A percentile compares a stretch with the other conserved stretches of the same genome.
Conservation (phyloP, 2,329 filamentous ascomycete species). For the Didymella arachidicola region DNA sequence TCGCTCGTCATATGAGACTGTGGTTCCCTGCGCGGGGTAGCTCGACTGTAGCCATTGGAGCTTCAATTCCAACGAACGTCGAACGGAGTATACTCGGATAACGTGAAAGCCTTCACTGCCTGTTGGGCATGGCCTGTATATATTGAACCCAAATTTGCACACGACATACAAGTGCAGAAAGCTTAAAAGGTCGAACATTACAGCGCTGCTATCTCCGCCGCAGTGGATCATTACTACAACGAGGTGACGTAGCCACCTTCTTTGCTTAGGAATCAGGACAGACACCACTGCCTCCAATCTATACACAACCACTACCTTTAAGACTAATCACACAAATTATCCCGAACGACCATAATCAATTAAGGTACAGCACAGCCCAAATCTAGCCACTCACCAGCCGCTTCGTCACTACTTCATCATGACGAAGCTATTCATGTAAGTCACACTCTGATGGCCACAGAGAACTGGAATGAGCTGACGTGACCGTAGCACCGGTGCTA, state of each 20-base stretch:
- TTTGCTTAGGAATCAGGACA: constrained; percentile 11
- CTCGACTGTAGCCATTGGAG: not conserved
- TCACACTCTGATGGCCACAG: not conserved
- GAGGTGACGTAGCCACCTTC: constrained; percentile 17
- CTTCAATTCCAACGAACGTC: not conserved
- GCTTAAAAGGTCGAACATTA: not conserved
- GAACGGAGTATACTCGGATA: not conserved
- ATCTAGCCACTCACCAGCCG: not conserved
- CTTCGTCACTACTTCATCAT: constrained; percentile 18
- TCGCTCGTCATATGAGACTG: not conserved
- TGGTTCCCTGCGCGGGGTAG: constrained; percentile 1
- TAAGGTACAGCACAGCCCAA: not conserved
- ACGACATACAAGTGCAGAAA: not conserved
- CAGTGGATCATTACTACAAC: constrained; percentile 3
- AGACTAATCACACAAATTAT: not conserved
- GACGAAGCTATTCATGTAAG: constrained; percentile 43
- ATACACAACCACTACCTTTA: not conserved
- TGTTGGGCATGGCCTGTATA: not conserved
- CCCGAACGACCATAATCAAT: not conserved
- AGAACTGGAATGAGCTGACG: not conserved
- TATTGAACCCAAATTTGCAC: not conserved
- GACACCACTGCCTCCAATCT: not conserved
- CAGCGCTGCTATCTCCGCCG: not conserved
- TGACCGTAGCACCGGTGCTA: constrained; percentile 38
- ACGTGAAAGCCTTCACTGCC: not conserved